These are phyloP conservation scores for Talinum fruticosum DNA, from an alignment of 148 eudicot genomes.

Conservation along the genomic window DNA sequence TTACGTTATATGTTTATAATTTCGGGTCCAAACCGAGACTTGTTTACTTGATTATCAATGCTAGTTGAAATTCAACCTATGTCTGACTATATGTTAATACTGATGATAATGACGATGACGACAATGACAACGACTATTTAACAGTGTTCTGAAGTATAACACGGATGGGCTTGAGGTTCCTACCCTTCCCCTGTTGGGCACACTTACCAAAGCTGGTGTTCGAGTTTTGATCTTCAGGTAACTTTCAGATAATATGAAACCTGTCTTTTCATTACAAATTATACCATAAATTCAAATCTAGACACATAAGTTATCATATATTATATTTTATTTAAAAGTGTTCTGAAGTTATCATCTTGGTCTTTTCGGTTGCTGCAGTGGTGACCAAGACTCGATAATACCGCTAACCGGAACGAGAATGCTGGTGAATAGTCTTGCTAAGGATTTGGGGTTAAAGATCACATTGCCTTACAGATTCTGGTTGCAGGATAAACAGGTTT, in stretches of 20 bases:
- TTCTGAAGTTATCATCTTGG: no score
- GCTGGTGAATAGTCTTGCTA: conserved; percentile 50
- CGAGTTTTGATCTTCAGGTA: conserved; percentile 63
- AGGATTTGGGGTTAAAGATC: conserved; percentile 41
- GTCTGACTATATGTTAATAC: no score
- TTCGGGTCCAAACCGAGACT: no score
- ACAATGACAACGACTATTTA: neutral
- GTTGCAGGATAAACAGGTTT: conserved; percentile 63
- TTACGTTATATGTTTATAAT: no score
- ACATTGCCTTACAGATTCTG: conserved; percentile 56
- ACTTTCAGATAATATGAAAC: neutral
- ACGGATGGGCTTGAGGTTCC: conserved; percentile 45
- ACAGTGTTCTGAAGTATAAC: conserved; percentile 40
- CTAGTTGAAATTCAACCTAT: no score
- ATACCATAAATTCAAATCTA: no score
- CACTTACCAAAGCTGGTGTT: conserved; percentile 44
- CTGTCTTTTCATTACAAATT: no score
- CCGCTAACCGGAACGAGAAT: conserved; percentile 54
- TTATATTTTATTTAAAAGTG: no score
- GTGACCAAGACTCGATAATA: conserved; percentile 66
- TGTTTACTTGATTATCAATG: no score
- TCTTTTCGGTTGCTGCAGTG: conserved; percentile 19
- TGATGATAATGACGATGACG: neutral
- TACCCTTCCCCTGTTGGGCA: conserved; percentile 38
- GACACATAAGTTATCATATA: no score